Base-by-base conservation (phyloP, 495 filamentous ascomycete genomes). In the Daldinia vernicosa region DNA sequence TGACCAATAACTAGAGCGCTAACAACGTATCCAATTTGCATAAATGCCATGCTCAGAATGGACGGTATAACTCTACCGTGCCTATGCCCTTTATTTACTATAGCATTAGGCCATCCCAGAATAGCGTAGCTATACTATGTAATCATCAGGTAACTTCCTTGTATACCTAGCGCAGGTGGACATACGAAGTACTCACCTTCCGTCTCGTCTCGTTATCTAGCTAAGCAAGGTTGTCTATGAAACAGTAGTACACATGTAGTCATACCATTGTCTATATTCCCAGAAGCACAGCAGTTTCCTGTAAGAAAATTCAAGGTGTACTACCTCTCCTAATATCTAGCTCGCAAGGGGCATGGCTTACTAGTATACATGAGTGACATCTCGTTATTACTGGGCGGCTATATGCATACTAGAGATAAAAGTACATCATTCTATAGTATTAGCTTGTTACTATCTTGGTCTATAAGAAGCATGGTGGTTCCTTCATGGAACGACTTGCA, bases 171-270 rank as follows among this genome's bases (percentile, higher is more conserved):
- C n/a, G 33, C 6, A 30, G 6, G 28, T 14, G n/a, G 22, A 53
- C 30, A 53, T 30, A 53, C 17, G n/a, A 40, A 19, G n/a, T 63
- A 27, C 37, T 28, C 45, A 26, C 28, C 52, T 47, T 57, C 52
- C 24, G 33, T 40, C 60, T 33, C 62, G 11, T 52, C 53, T 43
- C 17, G 9, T 35, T 19, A 6, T 37, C 9, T 40, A 24, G 14
- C 39, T 24, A 27, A 39, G 50, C 30, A 63, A 35, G 47, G 62
- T 64, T 50, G 50, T 61, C 27, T 40, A 69, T 58, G 66, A 72
- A 72, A 69, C 65, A 11, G 70, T 66, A 26, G 60, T 28, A 72
- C 70, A 56, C 4, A 33, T 53, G 52, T 40, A 52, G 60, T 72
- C 65, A 43, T 64, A 66, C 70, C 60, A 8, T 63, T 33, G 7